Conservation (phyloP, 805 yeast species). For the Debaryomyces tyrocola region DNA sequence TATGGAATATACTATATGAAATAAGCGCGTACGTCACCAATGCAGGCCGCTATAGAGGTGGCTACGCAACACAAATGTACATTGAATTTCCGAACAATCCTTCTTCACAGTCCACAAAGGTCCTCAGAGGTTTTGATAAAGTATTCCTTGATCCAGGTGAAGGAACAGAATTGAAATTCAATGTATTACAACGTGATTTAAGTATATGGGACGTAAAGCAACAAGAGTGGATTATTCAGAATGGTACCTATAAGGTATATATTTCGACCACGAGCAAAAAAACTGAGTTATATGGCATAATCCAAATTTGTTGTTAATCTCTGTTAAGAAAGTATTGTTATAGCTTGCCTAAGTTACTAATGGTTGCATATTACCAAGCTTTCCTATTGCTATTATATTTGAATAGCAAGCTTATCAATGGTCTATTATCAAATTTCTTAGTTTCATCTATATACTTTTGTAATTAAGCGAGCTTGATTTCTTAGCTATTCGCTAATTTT, state of each 20-base stretch:
- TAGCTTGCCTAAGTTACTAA: too few relatives aligned
- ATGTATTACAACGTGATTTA: conserved; percentile 51
- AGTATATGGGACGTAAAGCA: conserved; percentile 55
- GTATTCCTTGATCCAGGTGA: conserved; percentile 45
- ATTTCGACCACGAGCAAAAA: conserved; percentile 51
- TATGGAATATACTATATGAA: conserved; percentile 53
- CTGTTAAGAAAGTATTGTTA: too few relatives aligned
- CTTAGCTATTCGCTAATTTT: too few relatives aligned
- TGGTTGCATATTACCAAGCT: too few relatives aligned
- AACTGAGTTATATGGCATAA: conserved; percentile 47
- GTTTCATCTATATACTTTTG: too few relatives aligned
- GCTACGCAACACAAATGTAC: conserved; percentile 53
- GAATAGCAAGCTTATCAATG: too few relatives aligned
- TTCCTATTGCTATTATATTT: too few relatives aligned
- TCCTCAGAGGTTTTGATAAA: conserved; percentile 59
- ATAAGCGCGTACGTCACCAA: conserved; percentile 49
- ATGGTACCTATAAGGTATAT: conserved; percentile 54
- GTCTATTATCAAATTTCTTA: too few relatives aligned
- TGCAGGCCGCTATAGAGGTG: conserved; percentile 47
- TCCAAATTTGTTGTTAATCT: conserved; percentile 31
- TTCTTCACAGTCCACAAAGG: conserved; percentile 51
- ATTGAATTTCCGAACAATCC: conserved; percentile 50
- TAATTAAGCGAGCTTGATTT: too few relatives aligned
- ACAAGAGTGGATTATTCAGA: conserved; percentile 59
- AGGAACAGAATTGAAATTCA: conserved; percentile 37